Evolutionary conservation across 306 rosid genomes (phyloP), one percentile per base, ranked within the genome.

Genomic region (Sechiopsis laciniata): DNA sequence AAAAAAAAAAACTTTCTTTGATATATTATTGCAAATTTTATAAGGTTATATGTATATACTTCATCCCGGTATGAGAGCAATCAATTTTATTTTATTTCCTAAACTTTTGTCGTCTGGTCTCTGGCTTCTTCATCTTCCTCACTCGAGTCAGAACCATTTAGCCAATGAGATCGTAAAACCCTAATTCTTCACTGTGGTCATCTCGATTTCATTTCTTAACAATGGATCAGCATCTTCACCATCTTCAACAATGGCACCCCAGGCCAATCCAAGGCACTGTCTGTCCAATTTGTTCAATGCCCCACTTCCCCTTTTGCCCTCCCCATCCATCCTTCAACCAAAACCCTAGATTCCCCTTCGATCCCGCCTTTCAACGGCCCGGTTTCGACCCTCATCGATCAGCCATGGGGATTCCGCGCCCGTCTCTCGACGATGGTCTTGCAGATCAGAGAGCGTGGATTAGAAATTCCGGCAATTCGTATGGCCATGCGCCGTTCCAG

Each of bases 191-290:
- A 50, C 40, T 7, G 7, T 56, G 22, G 5, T 45, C 35, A 20
- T 10, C 2, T 7, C 19, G 15, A 17, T 45, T 66, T 2, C 20
- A 69, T 50, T 22, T 50, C 73, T 55, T 8, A 8, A 29, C 40
- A 62, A 75, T 75, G 78, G 72, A 75, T 74, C 85, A 76, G 22
- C 59, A 74, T 40, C 78, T 65, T 22, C 82, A 50, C 19, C 78
- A 50, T 26, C 82, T 29, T 1, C 83, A 77, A 54, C 89, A 76
- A 78, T 87, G 91, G 88, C 85, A 85, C 58, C 77, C 79, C 14
- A 67, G 82, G 59, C 82, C 84, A 46, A 71, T 80, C 74, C 85
- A 80, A 15, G 78, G 51, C 40, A 32, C 77, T 55, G 22, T 77
- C 79, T 86, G 90, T 9, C 48, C 48, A 7, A 42, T 42, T 42